Conservation (phyloP, 768 basidiomycete species). For the Crepidotus variabilis region DNA sequence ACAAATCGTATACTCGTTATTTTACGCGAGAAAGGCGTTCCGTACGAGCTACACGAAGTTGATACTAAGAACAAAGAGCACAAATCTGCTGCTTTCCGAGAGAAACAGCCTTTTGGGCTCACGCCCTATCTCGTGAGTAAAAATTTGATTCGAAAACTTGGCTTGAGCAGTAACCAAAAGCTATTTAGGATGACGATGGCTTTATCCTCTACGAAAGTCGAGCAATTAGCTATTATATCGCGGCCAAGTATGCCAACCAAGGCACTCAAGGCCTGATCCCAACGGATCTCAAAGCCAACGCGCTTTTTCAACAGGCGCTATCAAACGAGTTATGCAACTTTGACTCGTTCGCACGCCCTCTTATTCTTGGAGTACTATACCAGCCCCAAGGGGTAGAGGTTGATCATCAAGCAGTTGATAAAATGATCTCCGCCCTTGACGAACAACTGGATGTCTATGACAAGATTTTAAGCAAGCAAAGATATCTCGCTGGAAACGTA, state of each 20-base stretch:
- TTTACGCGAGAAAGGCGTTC: slow-evolving; percentile 52
- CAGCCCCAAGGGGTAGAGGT: slow-evolving; percentile 28
- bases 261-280: slow-evolving; percentile 48
- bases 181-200: slow-evolving; percentile 51
- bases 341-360: slow-evolving; percentile 31
- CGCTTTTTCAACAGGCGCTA: slow-evolving; percentile 43
- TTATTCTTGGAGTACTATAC: slow-evolving; percentile 49
- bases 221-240: slow-evolving; percentile 59
- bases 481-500: slow-evolving; percentile 55
- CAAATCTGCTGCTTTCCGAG: slow-evolving; percentile 39
- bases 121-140: slow-evolving; percentile 49
- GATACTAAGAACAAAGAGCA: slow-evolving; percentile 42
- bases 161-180: neutral
- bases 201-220: slow-evolving; percentile 61
- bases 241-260: slow-evolving; percentile 46
- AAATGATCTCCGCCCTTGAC: slow-evolving; percentile 24
- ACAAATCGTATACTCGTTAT: slow-evolving; percentile 48
- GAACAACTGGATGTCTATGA: slow-evolving; percentile 51
- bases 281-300: slow-evolving; percentile 33
- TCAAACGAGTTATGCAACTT: slow-evolving; percentile 54
- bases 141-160: neutral
- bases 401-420: slow-evolving; percentile 21
- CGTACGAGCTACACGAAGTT: slow-evolving; percentile 46
- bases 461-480: slow-evolving; percentile 45
- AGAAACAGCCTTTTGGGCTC: slow-evolving; percentile 62